These are phyloP conservation scores for Sutorius eximius DNA, from an alignment of 1,284 basidiomycete species.

Conservation along the genomic window DNA sequence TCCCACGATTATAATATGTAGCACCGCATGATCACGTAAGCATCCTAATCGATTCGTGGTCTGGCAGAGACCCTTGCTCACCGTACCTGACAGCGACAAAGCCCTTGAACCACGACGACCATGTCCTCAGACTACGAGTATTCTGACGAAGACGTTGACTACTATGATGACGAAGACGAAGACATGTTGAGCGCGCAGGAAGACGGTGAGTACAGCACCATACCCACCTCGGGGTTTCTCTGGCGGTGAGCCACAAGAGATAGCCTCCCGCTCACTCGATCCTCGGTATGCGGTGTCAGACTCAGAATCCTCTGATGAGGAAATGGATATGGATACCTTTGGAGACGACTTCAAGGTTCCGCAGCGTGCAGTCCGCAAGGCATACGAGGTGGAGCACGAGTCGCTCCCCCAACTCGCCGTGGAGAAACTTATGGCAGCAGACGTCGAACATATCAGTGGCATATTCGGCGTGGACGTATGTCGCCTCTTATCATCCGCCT, in stretches of 20 bases:
- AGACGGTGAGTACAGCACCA: slow-evolving; percentile 39
- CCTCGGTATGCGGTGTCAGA: slow-evolving; percentile 26
- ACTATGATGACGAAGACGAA: slow-evolving; percentile 66
- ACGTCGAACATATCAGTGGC: slow-evolving; percentile 81
- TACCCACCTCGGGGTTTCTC: slow-evolving; percentile 1
- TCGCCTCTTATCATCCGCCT: slow-evolving; percentile 17
- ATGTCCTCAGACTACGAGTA: slow-evolving; percentile 78
- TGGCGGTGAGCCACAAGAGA: slow-evolving; percentile 22
- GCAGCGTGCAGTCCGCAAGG: slow-evolving; percentile 59
- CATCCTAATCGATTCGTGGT: slow-evolving; percentile 33
- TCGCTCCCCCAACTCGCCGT: slow-evolving; percentile 74
- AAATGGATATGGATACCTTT: slow-evolving; percentile 64
- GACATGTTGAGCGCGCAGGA: slow-evolving; percentile 64
- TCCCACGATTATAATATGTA: slow-evolving; percentile 14
- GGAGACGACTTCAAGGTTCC: slow-evolving; percentile 61
- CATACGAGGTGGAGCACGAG: slow-evolving; percentile 77
- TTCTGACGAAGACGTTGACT: slow-evolving; percentile 66
- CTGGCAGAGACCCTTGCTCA: slow-evolving; percentile 16
- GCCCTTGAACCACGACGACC: slow-evolving; percentile 5
- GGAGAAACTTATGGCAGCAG: slow-evolving; percentile 71
- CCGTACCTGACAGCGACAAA: slow-evolving; percentile 16
- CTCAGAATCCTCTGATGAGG: slow-evolving; percentile 54
- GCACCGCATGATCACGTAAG: slow-evolving; percentile 29
- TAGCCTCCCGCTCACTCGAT: slow-evolving; percentile 13
- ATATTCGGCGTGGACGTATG: slow-evolving; percentile 86